Evolutionary conservation across 139 green algal genomes (phyloP).

Genomic region (Chlamydomonas schloesseri): DNA sequence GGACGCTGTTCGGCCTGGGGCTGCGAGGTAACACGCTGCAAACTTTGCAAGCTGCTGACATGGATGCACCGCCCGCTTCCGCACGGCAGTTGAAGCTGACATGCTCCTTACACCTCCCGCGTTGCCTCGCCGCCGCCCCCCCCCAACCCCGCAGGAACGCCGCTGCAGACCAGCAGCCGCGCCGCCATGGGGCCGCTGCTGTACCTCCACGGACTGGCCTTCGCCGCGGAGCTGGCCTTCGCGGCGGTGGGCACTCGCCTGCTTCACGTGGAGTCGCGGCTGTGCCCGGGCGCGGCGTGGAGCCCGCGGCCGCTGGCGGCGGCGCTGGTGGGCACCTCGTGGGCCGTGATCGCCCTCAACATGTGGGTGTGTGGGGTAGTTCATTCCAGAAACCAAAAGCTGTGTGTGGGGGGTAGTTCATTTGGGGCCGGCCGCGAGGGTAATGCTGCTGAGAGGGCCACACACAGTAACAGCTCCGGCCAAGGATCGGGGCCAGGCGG

Average conservation of each 20-base stretch:
- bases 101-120: too few relatives aligned
- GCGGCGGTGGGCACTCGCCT: conserved; percentile 5
- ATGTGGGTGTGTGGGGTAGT: neutral
- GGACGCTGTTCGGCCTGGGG: neutral
- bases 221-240: conserved; percentile 13
- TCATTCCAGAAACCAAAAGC: neutral
- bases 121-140: neutral
- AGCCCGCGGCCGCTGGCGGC: conserved; percentile 37
- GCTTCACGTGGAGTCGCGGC: neutral
- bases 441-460: too few relatives aligned
- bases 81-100: too few relatives aligned
- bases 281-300: conserved; percentile 11
- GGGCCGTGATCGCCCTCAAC: conserved; percentile 29
- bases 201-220: neutral
- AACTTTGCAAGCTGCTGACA: too few relatives aligned
- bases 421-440: too few relatives aligned
- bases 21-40: neutral
- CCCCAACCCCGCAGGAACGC: neutral
- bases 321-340: conserved; percentile 30
- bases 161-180: neutral
- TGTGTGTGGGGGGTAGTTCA: too few relatives aligned
- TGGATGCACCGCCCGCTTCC: too few relatives aligned
- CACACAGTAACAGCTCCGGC: too few relatives aligned
- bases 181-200: neutral
- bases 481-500: too few relatives aligned